Percentiles rank a stretch among this genome's conserved stretches.
phyloP scores from a whole-genome alignment of 805 yeast species.

The Ogataea trehalophila region DNA sequence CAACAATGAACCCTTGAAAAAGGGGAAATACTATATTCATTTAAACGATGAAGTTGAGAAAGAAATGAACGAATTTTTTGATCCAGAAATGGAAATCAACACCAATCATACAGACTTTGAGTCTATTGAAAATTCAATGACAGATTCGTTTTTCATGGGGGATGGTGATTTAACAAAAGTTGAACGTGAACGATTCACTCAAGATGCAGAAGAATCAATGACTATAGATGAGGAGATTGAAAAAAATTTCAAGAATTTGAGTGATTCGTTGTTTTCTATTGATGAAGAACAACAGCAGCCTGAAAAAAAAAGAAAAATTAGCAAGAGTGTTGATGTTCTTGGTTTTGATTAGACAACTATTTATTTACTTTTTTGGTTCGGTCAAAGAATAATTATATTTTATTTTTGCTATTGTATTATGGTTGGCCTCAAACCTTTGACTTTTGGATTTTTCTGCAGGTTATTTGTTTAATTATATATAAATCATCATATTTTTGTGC shows the following conservation, averaged over 20 bases:
- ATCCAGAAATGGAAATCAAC: slow-evolving; percentile 1
- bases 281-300: neutral
- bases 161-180: neutral
- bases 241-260: neutral
- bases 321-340: slow-evolving; percentile 18
- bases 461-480: no score
- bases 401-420: no score
- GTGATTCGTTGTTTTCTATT: neutral
- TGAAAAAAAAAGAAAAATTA: slow-evolving; percentile 14
- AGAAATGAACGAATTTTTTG: slow-evolving; percentile 4
- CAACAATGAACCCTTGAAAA: slow-evolving; percentile 9
- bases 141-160: slow-evolving; percentile 6
- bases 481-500: no score
- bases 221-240: neutral
- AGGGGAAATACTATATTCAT: slow-evolving; percentile 13
- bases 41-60: slow-evolving; percentile 3
- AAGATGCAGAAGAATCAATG: no score
- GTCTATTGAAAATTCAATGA: slow-evolving; percentile 9
- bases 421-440: no score
- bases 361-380: neutral
- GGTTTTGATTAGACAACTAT: slow-evolving; percentile 6
- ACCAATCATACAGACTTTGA: slow-evolving; percentile 1
- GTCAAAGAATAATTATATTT: neutral
- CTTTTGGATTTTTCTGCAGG: no score
- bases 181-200: neutral